These are phyloP conservation scores for Peronospora destructor DNA, from an alignment of 352 stramenopile genomes.

Conservation along the genomic window DNA sequence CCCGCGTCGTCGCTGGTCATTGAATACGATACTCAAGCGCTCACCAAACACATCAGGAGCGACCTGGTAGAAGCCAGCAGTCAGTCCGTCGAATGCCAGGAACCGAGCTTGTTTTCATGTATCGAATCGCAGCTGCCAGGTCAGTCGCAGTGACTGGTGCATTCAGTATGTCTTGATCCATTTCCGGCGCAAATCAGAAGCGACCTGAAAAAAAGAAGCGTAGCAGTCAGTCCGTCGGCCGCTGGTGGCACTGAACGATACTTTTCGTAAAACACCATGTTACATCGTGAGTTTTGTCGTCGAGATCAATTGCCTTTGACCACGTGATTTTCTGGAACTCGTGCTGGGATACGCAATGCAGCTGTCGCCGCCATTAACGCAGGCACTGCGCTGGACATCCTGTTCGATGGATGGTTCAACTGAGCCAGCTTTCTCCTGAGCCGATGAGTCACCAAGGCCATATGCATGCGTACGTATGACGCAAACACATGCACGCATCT, in stretches of 20 bases:
- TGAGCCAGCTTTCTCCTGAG: constrained; percentile 58
- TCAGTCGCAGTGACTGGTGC: no score
- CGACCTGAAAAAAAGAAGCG: no score
- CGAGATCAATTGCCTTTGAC: constrained; percentile 74
- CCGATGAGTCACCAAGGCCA: constrained; percentile 63
- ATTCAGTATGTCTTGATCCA: no score
- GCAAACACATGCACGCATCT: constrained; percentile 75
- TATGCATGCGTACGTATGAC: constrained; percentile 77
- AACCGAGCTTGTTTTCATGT: not conserved
- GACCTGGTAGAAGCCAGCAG: no score
- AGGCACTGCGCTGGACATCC: constrained; percentile 23
- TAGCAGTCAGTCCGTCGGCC: constrained; percentile 72
- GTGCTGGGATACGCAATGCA: constrained; percentile 51
- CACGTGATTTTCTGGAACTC: constrained; percentile 62
- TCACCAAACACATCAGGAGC: not conserved
- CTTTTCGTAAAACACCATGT: constrained; percentile 80
- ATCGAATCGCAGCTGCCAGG: not conserved
- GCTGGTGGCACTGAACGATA: constrained; percentile 65
- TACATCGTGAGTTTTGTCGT: constrained; percentile 79
- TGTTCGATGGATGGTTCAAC: constrained; percentile 51
- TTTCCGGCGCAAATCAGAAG: not conserved
- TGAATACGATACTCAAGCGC: not conserved
- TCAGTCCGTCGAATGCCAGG: not conserved
- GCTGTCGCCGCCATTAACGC: constrained; percentile 48
- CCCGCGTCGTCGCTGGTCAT: not conserved